These are phyloP conservation scores for Trapa bicornis DNA, from an alignment of 345 rosid species.

Conservation along the genomic window DNA sequence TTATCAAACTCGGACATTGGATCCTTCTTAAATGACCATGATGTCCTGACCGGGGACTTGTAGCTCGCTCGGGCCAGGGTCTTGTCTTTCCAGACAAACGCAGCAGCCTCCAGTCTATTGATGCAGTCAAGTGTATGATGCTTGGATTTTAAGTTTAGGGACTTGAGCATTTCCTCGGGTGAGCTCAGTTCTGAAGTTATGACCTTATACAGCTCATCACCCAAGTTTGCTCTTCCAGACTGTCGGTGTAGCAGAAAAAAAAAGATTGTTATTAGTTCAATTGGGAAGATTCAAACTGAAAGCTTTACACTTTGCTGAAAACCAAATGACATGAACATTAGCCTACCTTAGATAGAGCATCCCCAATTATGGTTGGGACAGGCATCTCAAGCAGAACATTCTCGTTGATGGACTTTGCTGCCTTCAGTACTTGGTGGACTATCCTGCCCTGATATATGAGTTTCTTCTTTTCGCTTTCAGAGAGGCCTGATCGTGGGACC, in stretches of 20 bases:
- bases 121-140: constrained; percentile 48
- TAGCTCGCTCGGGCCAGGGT: constrained; percentile 32
- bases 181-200: constrained; percentile 33
- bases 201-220: constrained; percentile 60
- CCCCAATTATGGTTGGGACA: constrained; percentile 52
- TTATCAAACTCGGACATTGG: constrained; percentile 46
- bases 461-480: constrained; percentile 56
- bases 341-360: constrained; percentile 72
- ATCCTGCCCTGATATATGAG: constrained; percentile 40
- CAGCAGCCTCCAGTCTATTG: constrained; percentile 71
- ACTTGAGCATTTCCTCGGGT: constrained; percentile 37
- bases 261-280: no score
- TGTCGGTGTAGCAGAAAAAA: constrained; percentile 17
- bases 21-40: constrained; percentile 80
- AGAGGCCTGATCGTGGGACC: constrained; percentile 71
- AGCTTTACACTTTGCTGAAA: no score
- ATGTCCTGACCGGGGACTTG: constrained; percentile 51
- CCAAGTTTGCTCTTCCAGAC: constrained; percentile 75
- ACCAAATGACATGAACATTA: not conserved
- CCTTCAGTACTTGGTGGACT: constrained; percentile 89
- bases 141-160: constrained; percentile 54
- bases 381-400: constrained; percentile 82
- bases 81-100: constrained; percentile 62
- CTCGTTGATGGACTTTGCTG: constrained; percentile 77
- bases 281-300: no score